Conservation (phyloP, 1,284 basidiomycete genomes). For the Wallemia hederae region DNA sequence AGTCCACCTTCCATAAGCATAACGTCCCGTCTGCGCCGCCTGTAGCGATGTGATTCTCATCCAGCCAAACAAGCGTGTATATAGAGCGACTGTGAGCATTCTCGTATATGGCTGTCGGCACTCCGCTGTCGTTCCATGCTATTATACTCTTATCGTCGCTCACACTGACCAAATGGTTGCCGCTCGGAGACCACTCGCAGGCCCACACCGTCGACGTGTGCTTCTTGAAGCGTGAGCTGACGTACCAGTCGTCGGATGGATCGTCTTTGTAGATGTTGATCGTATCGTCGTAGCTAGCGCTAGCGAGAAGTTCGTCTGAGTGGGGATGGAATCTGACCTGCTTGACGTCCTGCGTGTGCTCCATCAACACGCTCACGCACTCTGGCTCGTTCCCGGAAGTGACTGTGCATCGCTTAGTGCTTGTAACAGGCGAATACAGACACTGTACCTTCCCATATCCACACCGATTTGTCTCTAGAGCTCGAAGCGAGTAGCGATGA, state of each 20-base stretch:
- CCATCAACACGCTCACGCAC: conserved; percentile 84
- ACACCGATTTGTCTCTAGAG: conserved; percentile 84
- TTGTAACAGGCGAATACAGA: conserved; percentile 2
- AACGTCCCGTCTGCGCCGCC: neutral
- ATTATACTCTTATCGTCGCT: conserved; percentile 26
- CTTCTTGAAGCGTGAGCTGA: conserved; percentile 47
- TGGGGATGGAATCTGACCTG: neutral
- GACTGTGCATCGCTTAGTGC: conserved; percentile 20
- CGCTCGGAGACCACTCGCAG: conserved; percentile 44
- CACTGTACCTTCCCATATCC: conserved; percentile 95
- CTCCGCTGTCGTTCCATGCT: conserved; percentile 13
- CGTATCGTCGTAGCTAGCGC: conserved; percentile 86
- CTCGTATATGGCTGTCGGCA: conserved; percentile 6
- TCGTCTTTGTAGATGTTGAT: conserved; percentile 87
- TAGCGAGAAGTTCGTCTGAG: conserved; percentile 72
- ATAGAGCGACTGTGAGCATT: neutral
- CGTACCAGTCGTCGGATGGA: conserved; percentile 80
- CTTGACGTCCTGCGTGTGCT: conserved; percentile 39
- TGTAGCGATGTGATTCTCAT: neutral
- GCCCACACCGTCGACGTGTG: conserved; percentile 78
- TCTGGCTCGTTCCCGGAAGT: conserved; percentile 84
- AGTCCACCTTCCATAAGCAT: neutral
- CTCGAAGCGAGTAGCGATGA: conserved; percentile 72
- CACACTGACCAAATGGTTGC: conserved; percentile 51
- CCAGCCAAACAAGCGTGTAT: neutral